Percentiles rank a stretch among this genome's conserved stretches.
These are phyloP conservation scores for Termitomyces sp. DNA, from an alignment of 768 basidiomycete genomes.

Conservation along the genomic window DNA sequence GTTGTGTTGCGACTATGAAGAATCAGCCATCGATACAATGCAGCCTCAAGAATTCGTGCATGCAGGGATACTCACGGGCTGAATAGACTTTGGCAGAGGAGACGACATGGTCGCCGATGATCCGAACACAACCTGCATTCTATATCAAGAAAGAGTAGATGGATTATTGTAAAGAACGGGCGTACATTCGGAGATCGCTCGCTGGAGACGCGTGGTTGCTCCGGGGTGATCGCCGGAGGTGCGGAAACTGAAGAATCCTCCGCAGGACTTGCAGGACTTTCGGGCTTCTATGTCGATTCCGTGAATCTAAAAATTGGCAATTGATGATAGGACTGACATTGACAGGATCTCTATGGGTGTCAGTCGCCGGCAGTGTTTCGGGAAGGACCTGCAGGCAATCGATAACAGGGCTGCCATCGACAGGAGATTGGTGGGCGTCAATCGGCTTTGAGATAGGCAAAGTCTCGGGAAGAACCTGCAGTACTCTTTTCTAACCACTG, in stretches of 20 bases:
- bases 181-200: slow-evolving; percentile 8
- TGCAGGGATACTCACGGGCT: slow-evolving; percentile 7
- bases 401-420: neutral
- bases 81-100: slow-evolving; percentile 10
- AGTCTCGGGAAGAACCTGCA: neutral
- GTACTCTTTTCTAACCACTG: neutral
- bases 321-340: neutral
- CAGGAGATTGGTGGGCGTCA: neutral
- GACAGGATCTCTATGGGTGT: neutral
- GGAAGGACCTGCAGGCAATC: neutral
- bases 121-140: slow-evolving; percentile 11
- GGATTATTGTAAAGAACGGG: no score
- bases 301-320: neutral
- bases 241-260: neutral
- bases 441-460: neutral
- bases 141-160: neutral
- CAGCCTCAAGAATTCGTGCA: neutral
- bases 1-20: slow-evolving; percentile 1
- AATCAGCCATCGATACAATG: neutral
- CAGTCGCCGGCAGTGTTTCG: neutral
- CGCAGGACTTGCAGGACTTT: neutral
- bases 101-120: slow-evolving; percentile 10
- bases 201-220: neutral
- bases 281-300: neutral
- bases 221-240: slow-evolving; percentile 8